Evolutionary conservation across 257 asterid genomes (phyloP).

Genomic region (Solanum paucissectum): DNA sequence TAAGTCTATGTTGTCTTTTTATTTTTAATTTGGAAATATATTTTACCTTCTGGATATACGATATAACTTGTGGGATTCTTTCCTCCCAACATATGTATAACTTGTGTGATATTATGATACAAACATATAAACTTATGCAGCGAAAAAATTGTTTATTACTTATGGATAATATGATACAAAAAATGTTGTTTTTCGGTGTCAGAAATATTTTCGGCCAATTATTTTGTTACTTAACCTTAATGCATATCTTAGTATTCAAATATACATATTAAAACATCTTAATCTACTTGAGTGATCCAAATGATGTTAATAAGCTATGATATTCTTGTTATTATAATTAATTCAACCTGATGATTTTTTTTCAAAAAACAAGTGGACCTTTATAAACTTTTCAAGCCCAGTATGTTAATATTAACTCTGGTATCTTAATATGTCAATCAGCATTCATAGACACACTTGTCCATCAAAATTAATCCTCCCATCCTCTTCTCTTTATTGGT

Average conservation of each 20-base stretch:
- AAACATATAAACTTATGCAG: no score
- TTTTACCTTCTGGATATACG: no score
- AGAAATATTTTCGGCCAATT: not conserved
- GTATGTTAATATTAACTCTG: not conserved
- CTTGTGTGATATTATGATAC: no score
- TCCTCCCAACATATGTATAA: no score
- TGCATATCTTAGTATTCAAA: no score
- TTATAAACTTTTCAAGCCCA: not conserved
- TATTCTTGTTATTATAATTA: not conserved
- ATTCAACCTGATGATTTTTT: no score
- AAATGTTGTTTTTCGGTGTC: no score
- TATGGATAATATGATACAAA: not conserved
- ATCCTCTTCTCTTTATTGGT: no score
- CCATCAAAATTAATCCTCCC: not conserved
- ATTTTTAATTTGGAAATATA: no score
- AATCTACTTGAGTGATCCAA: not conserved
- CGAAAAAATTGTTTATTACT: no score
- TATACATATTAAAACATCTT: not conserved
- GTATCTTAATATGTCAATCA: not conserved
- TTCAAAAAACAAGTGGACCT: not conserved
- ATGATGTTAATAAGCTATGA: not conserved
- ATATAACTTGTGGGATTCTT: no score
- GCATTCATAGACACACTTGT: not conserved
- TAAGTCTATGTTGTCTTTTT: no score
- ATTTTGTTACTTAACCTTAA: not conserved